A percentile compares a stretch with the other conserved stretches of the same genome.
phyloP scores from a whole-genome alignment of 371 early-diverging fungal species.

The Mortierella sp. region DNA sequence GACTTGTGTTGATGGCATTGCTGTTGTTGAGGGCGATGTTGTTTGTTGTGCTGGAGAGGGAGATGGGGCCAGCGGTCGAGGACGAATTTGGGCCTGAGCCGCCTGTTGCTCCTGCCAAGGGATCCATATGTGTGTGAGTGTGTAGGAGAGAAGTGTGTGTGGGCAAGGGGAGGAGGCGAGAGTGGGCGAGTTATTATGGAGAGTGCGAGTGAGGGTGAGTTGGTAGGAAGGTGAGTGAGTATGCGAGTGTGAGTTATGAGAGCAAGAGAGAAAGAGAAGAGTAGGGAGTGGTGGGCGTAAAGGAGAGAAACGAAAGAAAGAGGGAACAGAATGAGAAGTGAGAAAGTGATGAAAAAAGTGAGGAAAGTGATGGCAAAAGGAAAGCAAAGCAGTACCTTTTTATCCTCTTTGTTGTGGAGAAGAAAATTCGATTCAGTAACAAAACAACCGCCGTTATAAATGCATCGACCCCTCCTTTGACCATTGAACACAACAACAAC shows the following conservation, averaged over 20 bases:
- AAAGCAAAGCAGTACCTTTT: no score
- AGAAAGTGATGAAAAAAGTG: not conserved
- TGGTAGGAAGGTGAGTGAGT: not conserved
- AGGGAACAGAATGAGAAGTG: not conserved
- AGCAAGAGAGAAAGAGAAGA: slow-evolving; percentile 1
- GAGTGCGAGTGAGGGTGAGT: not conserved
- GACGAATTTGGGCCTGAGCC: slow-evolving; percentile 13
- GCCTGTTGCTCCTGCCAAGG: slow-evolving; percentile 15
- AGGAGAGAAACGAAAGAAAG: not conserved
- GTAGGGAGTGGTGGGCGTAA: slow-evolving; percentile 3
- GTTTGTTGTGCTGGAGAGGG: not conserved
- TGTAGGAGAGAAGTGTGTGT: not conserved
- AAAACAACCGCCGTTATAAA: no score
- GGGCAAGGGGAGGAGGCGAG: not conserved
- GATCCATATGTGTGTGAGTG: slow-evolving; percentile 11
- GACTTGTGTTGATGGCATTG: no score
- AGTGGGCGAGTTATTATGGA: not conserved
- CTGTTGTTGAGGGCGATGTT: not conserved
- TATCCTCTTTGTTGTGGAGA: no score
- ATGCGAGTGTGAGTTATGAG: not conserved
- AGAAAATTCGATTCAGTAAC: no score
- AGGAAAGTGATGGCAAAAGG: not conserved
- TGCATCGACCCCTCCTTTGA: no score
- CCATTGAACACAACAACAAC: no score
- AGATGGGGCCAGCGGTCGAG: not conserved